Evolutionary conservation across 768 basidiomycete genomes (phyloP).

Genomic region (Panellus pusillus): DNA sequence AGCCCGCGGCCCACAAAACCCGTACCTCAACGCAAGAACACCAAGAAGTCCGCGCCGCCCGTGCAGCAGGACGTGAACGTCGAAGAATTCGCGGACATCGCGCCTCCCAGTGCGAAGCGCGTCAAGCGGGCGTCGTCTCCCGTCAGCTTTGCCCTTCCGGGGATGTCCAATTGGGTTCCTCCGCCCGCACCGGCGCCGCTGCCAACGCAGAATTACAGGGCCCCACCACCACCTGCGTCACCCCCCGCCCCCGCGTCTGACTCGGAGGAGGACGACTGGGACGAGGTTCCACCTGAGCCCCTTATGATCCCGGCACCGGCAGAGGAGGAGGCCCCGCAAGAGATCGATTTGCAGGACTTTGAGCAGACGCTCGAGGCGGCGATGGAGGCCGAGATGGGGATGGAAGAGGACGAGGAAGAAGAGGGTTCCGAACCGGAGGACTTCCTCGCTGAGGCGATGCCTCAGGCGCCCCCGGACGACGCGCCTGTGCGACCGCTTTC

Average conservation of each 20-base stretch:
- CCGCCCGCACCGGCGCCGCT: conserved; percentile 17
- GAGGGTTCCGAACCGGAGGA: conserved; percentile 40
- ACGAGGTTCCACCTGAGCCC: conserved; percentile 34
- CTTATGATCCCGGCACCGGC: conserved; percentile 11
- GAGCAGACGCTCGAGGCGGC: conserved; percentile 33
- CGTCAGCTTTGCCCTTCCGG: conserved; percentile 22
- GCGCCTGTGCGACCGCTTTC: conserved; percentile 44
- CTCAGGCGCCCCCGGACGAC: conserved; percentile 31
- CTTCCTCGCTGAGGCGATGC: conserved; percentile 44
- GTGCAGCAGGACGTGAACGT: conserved; percentile 29
- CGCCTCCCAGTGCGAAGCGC: conserved; percentile 32
- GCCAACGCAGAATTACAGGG: conserved; percentile 10
- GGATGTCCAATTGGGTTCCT: conserved; percentile 18
- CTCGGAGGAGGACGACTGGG: conserved; percentile 56
- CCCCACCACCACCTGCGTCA: conserved; percentile 25
- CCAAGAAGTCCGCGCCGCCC: conserved; percentile 21
- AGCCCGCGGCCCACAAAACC: conserved; percentile 23
- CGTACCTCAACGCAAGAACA: conserved; percentile 13
- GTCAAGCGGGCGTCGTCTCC: conserved; percentile 23
- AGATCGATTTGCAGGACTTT: conserved; percentile 38
- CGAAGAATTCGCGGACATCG: conserved; percentile 52
- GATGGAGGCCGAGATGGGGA: conserved; percentile 38
- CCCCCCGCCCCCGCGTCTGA: conserved; percentile 24
- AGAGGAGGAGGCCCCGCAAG: conserved; percentile 27
- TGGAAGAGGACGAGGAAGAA: conserved; percentile 26